A percentile compares a stretch with the other conserved stretches of the same genome.
Evolutionary conservation across 257 asterid genomes (phyloP).

Genomic region (Forsythia suspensa): DNA sequence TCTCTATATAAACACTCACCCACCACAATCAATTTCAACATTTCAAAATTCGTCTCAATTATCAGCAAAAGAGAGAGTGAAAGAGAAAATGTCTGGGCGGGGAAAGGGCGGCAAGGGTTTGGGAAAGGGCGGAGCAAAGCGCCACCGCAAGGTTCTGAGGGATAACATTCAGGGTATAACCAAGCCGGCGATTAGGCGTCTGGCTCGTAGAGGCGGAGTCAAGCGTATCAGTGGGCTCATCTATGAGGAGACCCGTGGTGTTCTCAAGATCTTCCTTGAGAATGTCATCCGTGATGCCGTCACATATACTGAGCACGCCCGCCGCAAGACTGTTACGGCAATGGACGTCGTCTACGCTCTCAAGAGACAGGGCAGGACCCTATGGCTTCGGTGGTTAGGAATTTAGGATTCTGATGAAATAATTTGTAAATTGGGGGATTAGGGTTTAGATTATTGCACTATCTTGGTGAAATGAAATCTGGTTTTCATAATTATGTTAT

Average conservation of each 20-base stretch:
- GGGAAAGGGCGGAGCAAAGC: constrained; percentile 52
- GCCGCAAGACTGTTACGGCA: constrained; percentile 46
- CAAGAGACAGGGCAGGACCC: constrained; percentile 51
- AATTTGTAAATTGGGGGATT: constrained; percentile 9
- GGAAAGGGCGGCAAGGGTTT: constrained; percentile 51
- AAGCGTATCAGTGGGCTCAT: constrained; percentile 48
- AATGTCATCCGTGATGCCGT: constrained; percentile 44
- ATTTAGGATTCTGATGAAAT: background rate
- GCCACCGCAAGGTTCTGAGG: constrained; percentile 42
- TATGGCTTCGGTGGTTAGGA: constrained; percentile 44
- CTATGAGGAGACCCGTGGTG: constrained; percentile 46
- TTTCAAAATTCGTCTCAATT: background rate
- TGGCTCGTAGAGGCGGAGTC: constrained; percentile 51
- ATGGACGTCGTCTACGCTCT: constrained; percentile 49
- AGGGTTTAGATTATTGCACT: background rate
- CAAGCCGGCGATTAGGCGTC: constrained; percentile 46
- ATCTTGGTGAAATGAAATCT: constrained; percentile 13
- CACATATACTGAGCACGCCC: constrained; percentile 48
- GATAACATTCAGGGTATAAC: constrained; percentile 47
- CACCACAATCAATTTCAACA: background rate
- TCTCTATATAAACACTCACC: background rate
- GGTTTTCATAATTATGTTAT: too few species aligned
- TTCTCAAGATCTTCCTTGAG: constrained; percentile 42
- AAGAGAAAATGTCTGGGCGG: constrained; percentile 38
- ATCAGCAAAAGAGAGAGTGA: background rate